These are phyloP conservation scores for Phialophora verrucosa DNA, from an alignment of 2,329 filamentous ascomycete species.

Conservation along the genomic window DNA sequence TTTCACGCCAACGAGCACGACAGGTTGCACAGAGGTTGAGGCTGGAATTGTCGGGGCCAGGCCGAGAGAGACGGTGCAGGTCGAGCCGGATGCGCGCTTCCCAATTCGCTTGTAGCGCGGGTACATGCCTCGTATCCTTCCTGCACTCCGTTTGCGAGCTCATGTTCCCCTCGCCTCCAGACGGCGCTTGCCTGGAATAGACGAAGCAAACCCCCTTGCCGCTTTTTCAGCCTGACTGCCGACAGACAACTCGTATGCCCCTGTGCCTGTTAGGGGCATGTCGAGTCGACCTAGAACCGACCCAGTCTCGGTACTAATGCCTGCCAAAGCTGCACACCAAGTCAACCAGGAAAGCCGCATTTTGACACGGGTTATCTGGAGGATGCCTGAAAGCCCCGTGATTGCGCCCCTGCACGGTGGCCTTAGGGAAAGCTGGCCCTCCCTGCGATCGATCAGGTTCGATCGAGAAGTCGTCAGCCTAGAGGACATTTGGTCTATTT, in stretches of 20 bases:
- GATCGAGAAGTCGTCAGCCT: not conserved
- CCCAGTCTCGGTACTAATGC: not conserved
- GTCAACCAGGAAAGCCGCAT: not conserved
- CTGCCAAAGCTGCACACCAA: not conserved
- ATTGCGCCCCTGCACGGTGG: not conserved
- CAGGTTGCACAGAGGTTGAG: not conserved
- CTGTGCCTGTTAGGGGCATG: not conserved
- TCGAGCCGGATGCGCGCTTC: not conserved
- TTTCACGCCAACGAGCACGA: not conserved
- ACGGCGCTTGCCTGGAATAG: not conserved
- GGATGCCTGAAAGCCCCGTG: not conserved
- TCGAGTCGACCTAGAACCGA: no score
- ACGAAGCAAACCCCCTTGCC: not conserved
- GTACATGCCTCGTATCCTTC: not conserved
- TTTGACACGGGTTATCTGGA: not conserved
- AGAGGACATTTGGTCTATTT: not conserved
- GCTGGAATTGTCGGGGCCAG: not conserved
- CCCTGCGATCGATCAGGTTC: not conserved
- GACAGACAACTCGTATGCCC: not conserved
- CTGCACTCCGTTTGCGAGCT: not conserved
- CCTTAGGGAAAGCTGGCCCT: not conserved
- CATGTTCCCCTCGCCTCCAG: not conserved
- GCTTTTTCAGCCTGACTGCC: slow-evolving; percentile 12
- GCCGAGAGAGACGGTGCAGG: not conserved
- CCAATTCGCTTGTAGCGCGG: not conserved